Base-by-base conservation (phyloP, 2,329 filamentous ascomycete species). In the Ilyonectria robusta region DNA sequence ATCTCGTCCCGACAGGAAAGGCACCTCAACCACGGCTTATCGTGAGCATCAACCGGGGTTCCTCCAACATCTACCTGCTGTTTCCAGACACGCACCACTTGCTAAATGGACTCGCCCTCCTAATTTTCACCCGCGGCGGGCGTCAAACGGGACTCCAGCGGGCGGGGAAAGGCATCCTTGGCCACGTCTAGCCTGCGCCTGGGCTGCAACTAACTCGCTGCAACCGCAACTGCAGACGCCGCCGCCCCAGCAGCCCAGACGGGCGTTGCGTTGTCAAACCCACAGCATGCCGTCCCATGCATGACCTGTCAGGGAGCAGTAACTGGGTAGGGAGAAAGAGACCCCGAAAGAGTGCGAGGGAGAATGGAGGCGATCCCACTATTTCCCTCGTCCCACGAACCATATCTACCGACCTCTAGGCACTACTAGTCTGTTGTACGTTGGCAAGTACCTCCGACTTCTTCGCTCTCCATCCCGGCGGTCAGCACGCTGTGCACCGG, bases 401-500 rank as follows among this genome's bases (percentile, higher is more conserved):
- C 29, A 19, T 21, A 33, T 13, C 9, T 33, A n/a, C 8, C 26
- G 6, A 31, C 15, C 47, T 19, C 47, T n/a, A 50, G 11, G 2
- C 7, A 47, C 10, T 46, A 5, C 26, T 26, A 26, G 26, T 26
- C 26, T 26, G 26, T 26, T 26, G 13, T 13, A 37, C 13, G 10
- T 37, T 37, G 13, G 37, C 11, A 40, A 6, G 13, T 6, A 17
- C 13, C 17, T 15, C 48, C 17, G 17, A 11, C 5, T 51, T 13
- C 8, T 51, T 35, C 9, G n/a, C 11, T 10, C 37, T 17, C 33
- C 33, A 37, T 26, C 51, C 59, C 59, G 59, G 62, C 62, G 62
- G 62, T 64, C 55, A 64, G 33, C 55, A 53, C 31, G 21, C 40
- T 42, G 23, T 48, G 48, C 33, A 64, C 62, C 62, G 62, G 62